Conservation (phyloP, 2,329 filamentous ascomycete species). For the Ceratocystis cubensis region DNA sequence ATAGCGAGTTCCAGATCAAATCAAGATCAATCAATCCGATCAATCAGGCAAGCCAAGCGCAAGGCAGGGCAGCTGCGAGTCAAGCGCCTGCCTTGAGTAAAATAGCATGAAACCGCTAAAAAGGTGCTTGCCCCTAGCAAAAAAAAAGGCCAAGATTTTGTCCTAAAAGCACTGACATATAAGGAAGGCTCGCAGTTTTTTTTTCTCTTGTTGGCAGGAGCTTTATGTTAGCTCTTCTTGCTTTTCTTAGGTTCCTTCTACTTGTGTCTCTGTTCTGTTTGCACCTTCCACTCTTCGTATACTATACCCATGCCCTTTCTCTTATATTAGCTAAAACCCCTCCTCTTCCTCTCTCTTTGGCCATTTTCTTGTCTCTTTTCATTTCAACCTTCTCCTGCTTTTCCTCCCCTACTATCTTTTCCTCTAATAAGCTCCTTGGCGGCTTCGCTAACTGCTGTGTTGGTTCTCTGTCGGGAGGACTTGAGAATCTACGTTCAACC, state of each 20-base stretch:
- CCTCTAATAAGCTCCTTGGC: background rate
- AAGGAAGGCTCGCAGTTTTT: conserved; percentile 11
- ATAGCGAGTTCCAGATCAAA: background rate
- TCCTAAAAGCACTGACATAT: conserved; percentile 6
- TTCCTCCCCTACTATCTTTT: background rate
- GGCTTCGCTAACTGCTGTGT: background rate
- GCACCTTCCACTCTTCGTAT: background rate
- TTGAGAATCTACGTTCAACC: conserved; percentile 1
- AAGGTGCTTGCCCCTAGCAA: background rate
- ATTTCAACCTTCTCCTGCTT: background rate
- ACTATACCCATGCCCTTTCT: background rate
- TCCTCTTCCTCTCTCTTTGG: conserved; percentile 2
- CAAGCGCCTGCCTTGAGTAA: background rate
- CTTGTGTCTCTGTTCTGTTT: background rate
- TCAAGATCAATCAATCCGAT: background rate
- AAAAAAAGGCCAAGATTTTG: background rate
- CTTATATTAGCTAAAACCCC: background rate
- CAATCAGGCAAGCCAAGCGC: background rate
- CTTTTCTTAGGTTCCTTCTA: background rate
- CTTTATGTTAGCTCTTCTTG: background rate
- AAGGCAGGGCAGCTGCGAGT: background rate
- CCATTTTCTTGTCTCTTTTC: too few relatives aligned
- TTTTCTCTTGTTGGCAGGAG: conserved; percentile 1
- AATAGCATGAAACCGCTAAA: conserved; percentile 3
- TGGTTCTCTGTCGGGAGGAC: background rate